Conservation (phyloP, 805 yeast species). For the Komagataella mondaviorum region DNA sequence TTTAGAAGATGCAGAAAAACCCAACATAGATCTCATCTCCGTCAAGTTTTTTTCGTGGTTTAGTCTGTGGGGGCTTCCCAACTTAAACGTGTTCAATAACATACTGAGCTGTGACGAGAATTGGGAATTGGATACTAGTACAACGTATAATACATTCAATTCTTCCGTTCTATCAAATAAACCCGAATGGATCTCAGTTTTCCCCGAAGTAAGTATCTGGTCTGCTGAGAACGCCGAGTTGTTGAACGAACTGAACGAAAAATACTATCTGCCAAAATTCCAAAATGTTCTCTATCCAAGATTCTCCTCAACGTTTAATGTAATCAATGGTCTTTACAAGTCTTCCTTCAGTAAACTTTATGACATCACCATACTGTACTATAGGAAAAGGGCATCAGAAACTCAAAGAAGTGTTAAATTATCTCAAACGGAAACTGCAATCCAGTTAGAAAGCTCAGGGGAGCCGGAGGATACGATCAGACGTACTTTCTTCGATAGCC, state of each 20-base stretch:
- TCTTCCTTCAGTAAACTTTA: constrained; percentile 31
- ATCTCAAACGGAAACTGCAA: background rate
- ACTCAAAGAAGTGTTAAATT: background rate
- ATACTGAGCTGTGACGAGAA: constrained; percentile 55
- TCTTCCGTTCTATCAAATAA: constrained; percentile 22
- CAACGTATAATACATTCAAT: constrained; percentile 12
- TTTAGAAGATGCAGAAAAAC: constrained; percentile 4
- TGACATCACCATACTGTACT: constrained; percentile 41
- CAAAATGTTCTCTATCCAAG: constrained; percentile 67
- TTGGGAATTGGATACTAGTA: constrained; percentile 36
- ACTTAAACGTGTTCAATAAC: constrained; percentile 28
- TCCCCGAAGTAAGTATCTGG: constrained; percentile 78
- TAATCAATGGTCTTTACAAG: constrained; percentile 26
- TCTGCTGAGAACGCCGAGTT: constrained; percentile 29
- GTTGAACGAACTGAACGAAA: constrained; percentile 42
- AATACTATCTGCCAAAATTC: constrained; percentile 47
- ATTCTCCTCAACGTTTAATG: constrained; percentile 41
- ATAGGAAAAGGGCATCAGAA: constrained; percentile 5
- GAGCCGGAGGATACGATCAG: constrained; percentile 4
- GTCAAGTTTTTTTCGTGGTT: constrained; percentile 67
- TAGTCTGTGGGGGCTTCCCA: constrained; percentile 47
- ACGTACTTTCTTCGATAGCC: constrained; percentile 13
- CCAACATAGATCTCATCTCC: constrained; percentile 9
- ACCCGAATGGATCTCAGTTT: constrained; percentile 53
- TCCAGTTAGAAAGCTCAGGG: background rate